Evolutionary conservation across 2,329 filamentous ascomycete species (phyloP), one percentile per base, ranked within the genome.

Genomic region (Aspergillus ruber): DNA sequence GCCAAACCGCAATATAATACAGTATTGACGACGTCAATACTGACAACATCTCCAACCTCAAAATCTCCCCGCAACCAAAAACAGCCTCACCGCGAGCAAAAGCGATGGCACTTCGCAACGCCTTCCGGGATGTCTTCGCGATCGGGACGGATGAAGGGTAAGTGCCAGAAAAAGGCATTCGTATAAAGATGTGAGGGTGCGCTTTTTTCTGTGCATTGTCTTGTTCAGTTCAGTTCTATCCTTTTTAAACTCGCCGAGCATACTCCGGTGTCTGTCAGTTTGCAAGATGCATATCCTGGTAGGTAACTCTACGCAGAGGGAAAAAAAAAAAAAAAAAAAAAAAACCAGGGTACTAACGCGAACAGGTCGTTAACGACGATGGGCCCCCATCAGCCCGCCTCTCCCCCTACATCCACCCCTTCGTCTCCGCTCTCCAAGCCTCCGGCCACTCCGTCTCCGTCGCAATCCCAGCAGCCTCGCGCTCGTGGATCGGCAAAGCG

Each of bases 401-500:
- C 38, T 88, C 85, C 25, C 86, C 86, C 8, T 90, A 89, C 62
- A 78, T 90, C 53, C 84, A 84, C 67, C 82, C 80, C 54, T 79
- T 90, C 50, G 80, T 89, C 46, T 74, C 80, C 51, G 76, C 80
- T 49, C 82, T 90, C 49, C 79, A 87, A 65, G 67, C 74, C 50
- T 81, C 84, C 35, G 88, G 89, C 23, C 90, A 95, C 70, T 76
- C 73, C 23, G 87, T 96, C 58, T 94, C 88, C 12, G 90, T 96
- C 52, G 88, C 90, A 57, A 81, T 96, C 32, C 90, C 90, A 6
- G 81, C 94, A 64, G 83, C 83, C 4, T 91, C 95, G 66, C 84
- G 90, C 45, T 94, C 88, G 17, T 96, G 90, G 90, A 95, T 96
- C 64, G 90, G 89, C 58, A 96, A 96, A 74, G 90, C 90, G 1